Base-by-base conservation (phyloP, 208 protist genomes). In the Acanthamoeba lenticulata region DNA sequence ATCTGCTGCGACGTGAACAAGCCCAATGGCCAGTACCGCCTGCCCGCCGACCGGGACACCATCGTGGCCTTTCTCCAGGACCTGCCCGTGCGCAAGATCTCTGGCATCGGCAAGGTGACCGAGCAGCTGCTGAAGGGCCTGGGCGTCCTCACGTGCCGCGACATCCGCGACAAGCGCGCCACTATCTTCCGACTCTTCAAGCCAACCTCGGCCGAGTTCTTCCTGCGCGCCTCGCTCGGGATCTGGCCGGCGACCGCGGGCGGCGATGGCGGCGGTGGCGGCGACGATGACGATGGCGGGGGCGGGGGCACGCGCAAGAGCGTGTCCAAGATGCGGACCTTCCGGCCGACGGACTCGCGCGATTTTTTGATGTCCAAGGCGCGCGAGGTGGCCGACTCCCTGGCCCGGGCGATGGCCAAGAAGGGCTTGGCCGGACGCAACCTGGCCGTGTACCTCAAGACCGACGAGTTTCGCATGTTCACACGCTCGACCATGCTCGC, bases 1-100 rank as follows among this genome's bases (percentile, higher is more conserved):
- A 32, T 96, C 0, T 95, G 90, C 49, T 92, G 90, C 34, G 95
- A 96, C 83, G 34, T 90, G 36, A 94, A 94, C 36, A 96, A 96
- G 62, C 95, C 95, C 5, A 92, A 96, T 69, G 95, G 95, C 32
- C 95, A 93, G 32, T 95, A 95, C 57, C 55, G 40, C 29, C 47
- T 92, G n/a, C 52, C 42, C 27, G 36, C 86, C 21, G 40, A 74
- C 72, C 47, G 86, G 9, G 52, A 92, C 4, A 36, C 49, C 15
- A 92, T 92, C 55, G 47, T 92, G 17, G 60, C 27, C 34, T 92
- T 92, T 32, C 45, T 92, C 34, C 67, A 92, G 40, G 86, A 92
- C n/a, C 34, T 92, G 49, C 86, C 86, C 32, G 86, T 92, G 17
- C 52, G 86, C 47, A 92, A 92, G 42, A 69, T 92, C 5, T 92